Base-by-base conservation (phyloP, 169 alveolate genomes). In the Sarcocystis neurona region DNA sequence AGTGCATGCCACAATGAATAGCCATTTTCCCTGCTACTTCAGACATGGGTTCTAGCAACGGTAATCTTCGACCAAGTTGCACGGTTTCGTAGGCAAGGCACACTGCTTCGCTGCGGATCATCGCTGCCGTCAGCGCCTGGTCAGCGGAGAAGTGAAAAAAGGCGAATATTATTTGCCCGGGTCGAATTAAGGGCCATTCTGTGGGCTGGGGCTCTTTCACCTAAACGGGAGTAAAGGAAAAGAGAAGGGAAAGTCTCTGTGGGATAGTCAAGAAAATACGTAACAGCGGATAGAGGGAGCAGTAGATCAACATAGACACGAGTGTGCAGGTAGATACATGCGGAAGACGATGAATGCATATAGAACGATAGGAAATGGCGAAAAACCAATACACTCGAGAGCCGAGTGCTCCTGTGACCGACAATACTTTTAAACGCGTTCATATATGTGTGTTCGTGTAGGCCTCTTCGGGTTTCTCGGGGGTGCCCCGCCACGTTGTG, bases 1-100 rank as follows among this genome's bases (percentile, higher is more conserved):
- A 60, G 30, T 89, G 85, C 48, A 68, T 39, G 34, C 89, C 92
- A 27, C 63, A 63, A 1, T 80, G 90, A 12, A 89, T 30, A 12
- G 90, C 60, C 90, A 89, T 37, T 18, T 50, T 78, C 23, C 92
- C 92, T 20, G 92, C 92, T 0, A 89, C 77, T 39, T 89, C 92
- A 6, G 90, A 80, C 92, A 80, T 89, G 46, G 92, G 92, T 77
- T 48, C 63, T 4, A 89, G 78, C 53, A 89, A 87, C 23, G 90
- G 87, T 79, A 89, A 43, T 37, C 63, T 58, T 12, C 47, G 86
- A 46, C 43, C 46, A 18, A 58, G 50, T 63, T 79, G 85, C 20
- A 89, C 92, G 2, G 90, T 80, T 37, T 89, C 92, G 70, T 89
- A 89, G 58, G 89, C 58, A 39, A 89, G 41, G 79, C 90, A 79